These are phyloP conservation scores for Ulota crispa DNA, from an alignment of 225 moss, liverwort and hornwort genomes.

Conservation along the genomic window DNA sequence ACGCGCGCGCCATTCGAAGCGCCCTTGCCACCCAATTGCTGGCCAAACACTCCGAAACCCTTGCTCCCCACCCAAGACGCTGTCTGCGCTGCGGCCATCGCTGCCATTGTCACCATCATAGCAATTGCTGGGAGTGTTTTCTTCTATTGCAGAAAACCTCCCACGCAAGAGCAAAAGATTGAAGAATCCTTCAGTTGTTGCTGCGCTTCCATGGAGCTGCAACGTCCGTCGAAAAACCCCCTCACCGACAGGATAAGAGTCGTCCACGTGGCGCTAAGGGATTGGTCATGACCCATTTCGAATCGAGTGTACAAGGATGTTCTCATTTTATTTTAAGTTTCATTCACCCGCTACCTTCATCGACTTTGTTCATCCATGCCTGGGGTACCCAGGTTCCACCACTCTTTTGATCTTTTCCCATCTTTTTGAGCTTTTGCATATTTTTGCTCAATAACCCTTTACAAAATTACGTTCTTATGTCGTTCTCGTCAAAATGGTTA, in stretches of 20 bases:
- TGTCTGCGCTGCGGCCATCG: slow-evolving; percentile 43
- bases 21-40: slow-evolving; percentile 39
- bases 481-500: too few species aligned
- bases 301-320: slow-evolving; percentile 1
- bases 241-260: slow-evolving; percentile 23
- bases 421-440: too few species aligned
- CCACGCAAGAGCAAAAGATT: neutral
- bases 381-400: too few species aligned
- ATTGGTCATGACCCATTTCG: neutral
- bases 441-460: too few species aligned
- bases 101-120: slow-evolving; percentile 33
- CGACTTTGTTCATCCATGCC: neutral
- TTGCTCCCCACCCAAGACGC: slow-evolving; percentile 27
- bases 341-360: neutral
- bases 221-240: neutral
- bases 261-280: neutral
- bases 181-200: neutral
- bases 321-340: neutral
- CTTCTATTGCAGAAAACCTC: neutral
- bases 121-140: neutral
- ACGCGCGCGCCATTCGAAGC: slow-evolving; percentile 40
- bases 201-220: neutral
- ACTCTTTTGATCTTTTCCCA: too few species aligned
- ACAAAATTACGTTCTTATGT: too few species aligned
- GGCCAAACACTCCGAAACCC: slow-evolving; percentile 29